These are phyloP conservation scores for Fusarium setosum DNA, from an alignment of 2,329 filamentous ascomycete species.

Conservation along the genomic window DNA sequence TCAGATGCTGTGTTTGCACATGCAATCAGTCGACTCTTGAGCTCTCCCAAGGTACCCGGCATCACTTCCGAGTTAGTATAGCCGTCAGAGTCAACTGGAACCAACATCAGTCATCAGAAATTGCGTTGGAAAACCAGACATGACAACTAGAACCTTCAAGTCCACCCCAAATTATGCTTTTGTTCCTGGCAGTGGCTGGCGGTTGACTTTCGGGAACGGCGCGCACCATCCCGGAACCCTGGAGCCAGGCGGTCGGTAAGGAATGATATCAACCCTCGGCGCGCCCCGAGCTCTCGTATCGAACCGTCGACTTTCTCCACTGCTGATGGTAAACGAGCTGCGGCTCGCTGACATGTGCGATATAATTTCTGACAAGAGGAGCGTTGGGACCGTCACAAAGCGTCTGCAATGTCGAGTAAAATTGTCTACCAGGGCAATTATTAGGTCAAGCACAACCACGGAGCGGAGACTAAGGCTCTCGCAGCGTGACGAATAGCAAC, in stretches of 20 bases:
- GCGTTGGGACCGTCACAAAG: neutral
- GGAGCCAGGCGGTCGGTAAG: neutral
- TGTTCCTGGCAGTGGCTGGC: neutral
- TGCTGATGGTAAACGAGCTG: neutral
- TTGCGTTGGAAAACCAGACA: too few species aligned
- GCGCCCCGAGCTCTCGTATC: neutral
- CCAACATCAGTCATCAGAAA: too few species aligned
- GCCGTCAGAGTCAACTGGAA: too few species aligned
- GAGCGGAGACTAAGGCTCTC: constrained; percentile 34
- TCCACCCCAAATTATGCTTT: neutral
- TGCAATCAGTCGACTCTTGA: too few species aligned
- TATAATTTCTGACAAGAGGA: neutral
- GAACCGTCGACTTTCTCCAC: neutral
- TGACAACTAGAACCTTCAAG: neutral
- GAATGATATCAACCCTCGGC: neutral
- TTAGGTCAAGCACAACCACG: constrained; percentile 37
- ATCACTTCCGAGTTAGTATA: too few species aligned
- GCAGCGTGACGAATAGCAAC: constrained; percentile 41
- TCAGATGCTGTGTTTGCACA: too few species aligned
- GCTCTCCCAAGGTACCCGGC: too few species aligned
- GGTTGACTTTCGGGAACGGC: neutral
- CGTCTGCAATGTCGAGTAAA: constrained; percentile 47
- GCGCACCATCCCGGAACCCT: constrained; percentile 14
- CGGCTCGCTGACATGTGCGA: too few species aligned
- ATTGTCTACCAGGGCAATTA: constrained; percentile 50